A percentile compares a stretch with the other conserved stretches of the same genome.
Evolutionary conservation across 148 eudicot genomes (phyloP).

Genomic region (Vaccinium myrtillus): DNA sequence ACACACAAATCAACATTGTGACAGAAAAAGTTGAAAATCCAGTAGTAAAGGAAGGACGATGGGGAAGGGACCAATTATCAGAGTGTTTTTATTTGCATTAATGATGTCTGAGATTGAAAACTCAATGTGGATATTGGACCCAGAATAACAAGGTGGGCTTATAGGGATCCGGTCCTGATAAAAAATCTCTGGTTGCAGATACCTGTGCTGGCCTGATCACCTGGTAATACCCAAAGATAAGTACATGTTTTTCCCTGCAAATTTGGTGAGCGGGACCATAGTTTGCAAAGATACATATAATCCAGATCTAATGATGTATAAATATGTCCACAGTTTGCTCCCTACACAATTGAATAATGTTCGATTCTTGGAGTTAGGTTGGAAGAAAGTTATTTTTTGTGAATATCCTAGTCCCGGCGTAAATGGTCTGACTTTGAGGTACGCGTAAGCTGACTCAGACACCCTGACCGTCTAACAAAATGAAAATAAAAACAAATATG

Average conservation of each 20-base stretch:
- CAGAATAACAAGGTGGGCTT: background rate
- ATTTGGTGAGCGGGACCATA: background rate
- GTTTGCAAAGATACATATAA: background rate
- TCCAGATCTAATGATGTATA: background rate
- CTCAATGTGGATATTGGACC: background rate
- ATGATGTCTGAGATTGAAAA: background rate
- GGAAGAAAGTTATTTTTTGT: no score
- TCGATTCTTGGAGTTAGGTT: no score
- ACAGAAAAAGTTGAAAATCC: background rate
- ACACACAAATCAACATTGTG: background rate
- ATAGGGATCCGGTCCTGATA: background rate
- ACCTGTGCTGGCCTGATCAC: background rate
- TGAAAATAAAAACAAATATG: no score
- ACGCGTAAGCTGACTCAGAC: no score
- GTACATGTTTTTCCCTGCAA: background rate
- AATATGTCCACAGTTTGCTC: background rate
- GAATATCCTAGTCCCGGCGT: no score
- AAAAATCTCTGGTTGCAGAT: background rate
- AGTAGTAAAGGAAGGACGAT: background rate
- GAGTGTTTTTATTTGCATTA: background rate
- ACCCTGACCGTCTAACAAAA: no score
- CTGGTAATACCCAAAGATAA: background rate
- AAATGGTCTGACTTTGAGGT: no score
- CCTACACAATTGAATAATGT: no score
- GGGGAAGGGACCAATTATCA: conserved; percentile 3